These are phyloP conservation scores for Rhododendron williamsianum DNA, from an alignment of 148 eudicot species.

Conservation along the genomic window DNA sequence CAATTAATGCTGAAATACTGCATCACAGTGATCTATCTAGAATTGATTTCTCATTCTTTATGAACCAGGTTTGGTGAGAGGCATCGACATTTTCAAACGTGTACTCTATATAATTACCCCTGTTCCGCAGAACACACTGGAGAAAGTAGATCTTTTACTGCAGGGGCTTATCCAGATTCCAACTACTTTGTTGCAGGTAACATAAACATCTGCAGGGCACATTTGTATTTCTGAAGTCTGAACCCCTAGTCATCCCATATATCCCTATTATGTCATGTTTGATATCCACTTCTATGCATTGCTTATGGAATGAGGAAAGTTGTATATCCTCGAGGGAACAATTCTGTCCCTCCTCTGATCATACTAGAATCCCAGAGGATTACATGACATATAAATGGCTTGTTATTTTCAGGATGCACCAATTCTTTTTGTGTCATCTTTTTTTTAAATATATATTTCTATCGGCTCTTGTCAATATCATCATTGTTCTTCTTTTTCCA, in stretches of 20 bases:
- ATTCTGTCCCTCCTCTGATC: neutral
- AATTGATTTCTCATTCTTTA: conserved; percentile 4
- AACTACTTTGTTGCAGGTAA: conserved; percentile 68
- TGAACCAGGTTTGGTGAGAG: conserved; percentile 65
- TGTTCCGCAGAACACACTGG: conserved; percentile 52
- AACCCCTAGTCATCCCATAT: neutral
- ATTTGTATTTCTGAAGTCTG: neutral
- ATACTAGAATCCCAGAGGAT: neutral
- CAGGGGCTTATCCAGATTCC: conserved; percentile 86
- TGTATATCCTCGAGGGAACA: neutral
- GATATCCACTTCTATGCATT: neutral
- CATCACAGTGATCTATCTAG: neutral
- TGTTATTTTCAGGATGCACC: neutral
- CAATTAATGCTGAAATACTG: neutral
- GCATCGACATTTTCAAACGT: conserved; percentile 50
- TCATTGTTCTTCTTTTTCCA: neutral
- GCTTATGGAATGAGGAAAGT: neutral
- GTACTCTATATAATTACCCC: conserved; percentile 70
- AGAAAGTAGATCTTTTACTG: conserved; percentile 63
- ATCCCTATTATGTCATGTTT: neutral
- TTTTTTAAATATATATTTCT: neutral
- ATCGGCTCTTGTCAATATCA: neutral
- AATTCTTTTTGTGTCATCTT: neutral
- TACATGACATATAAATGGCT: neutral
- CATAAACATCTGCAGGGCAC: neutral